Evolutionary conservation across 2,329 filamentous ascomycete genomes (phyloP).

Genomic region (Trichoderma koningii): DNA sequence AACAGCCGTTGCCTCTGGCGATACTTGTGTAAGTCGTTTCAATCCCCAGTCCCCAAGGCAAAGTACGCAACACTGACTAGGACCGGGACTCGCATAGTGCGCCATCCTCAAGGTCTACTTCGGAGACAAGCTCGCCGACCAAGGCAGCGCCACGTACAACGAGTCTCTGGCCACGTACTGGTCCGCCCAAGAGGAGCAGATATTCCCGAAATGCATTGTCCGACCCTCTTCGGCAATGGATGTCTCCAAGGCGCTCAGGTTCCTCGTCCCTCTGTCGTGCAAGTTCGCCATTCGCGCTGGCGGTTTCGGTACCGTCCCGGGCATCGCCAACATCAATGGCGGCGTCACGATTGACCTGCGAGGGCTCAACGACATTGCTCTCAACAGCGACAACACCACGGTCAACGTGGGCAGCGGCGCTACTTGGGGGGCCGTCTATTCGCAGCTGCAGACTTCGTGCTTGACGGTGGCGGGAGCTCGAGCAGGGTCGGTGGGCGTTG

Average conservation of each 20-base stretch:
- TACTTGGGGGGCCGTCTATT: neutral
- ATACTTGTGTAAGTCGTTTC: no score
- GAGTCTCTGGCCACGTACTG: neutral
- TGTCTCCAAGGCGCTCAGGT: slow-evolving; percentile 41
- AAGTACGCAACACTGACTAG: neutral
- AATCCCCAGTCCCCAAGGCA: no score
- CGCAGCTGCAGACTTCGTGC: neutral
- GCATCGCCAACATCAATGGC: slow-evolving; percentile 42
- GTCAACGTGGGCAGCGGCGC: slow-evolving; percentile 1
- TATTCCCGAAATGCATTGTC: slow-evolving; percentile 40
- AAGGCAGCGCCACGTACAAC: neutral
- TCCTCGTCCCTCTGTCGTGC: slow-evolving; percentile 37
- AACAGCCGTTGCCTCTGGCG: no score
- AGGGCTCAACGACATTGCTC: slow-evolving; percentile 36
- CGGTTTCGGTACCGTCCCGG: slow-evolving; percentile 40
- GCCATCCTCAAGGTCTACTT: neutral
- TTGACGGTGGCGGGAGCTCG: neutral
- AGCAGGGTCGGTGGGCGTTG: slow-evolving; percentile 2
- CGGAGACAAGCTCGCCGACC: neutral
- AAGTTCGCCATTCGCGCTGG: slow-evolving; percentile 45
- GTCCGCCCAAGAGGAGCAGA: neutral
- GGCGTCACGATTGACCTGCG: slow-evolving; percentile 45
- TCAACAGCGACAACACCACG: neutral
- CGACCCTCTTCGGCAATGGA: slow-evolving; percentile 40
- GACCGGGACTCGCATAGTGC: neutral